Conservation (phyloP, 2,329 filamentous ascomycete genomes). For the Neurospora sp. region DNA sequence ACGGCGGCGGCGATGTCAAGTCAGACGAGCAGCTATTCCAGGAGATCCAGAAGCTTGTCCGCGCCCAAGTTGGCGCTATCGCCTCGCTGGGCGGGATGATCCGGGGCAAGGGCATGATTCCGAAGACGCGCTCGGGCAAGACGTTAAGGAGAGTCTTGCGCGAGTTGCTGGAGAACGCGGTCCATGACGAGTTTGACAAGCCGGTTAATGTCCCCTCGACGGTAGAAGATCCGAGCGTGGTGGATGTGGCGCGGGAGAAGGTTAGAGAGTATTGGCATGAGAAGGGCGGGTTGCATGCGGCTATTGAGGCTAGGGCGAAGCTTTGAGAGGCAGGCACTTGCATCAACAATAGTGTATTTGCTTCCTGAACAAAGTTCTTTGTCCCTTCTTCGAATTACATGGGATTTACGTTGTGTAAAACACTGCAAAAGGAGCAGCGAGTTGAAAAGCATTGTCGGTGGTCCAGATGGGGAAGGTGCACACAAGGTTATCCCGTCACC, state of each 20-base stretch:
- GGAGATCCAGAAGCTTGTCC: slow-evolving; percentile 66
- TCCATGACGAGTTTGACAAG: slow-evolving; percentile 62
- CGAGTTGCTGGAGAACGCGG: slow-evolving; percentile 75
- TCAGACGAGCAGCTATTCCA: slow-evolving; percentile 32
- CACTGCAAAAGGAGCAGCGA: background rate
- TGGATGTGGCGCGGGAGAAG: slow-evolving; percentile 62
- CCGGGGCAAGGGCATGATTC: slow-evolving; percentile 77
- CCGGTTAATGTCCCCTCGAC: slow-evolving; percentile 70
- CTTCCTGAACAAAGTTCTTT: background rate
- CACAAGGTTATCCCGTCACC: background rate
- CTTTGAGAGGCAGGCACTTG: slow-evolving; percentile 23
- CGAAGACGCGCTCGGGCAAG: slow-evolving; percentile 88
- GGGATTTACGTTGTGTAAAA: background rate
- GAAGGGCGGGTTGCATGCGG: slow-evolving; percentile 30
- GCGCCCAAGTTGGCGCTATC: slow-evolving; percentile 77
- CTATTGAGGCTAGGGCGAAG: slow-evolving; percentile 40
- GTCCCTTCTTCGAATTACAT: background rate
- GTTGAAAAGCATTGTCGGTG: background rate
- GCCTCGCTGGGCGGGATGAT: slow-evolving; percentile 79
- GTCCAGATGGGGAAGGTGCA: background rate
- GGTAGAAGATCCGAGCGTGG: slow-evolving; percentile 68
- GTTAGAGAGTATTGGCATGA: slow-evolving; percentile 67
- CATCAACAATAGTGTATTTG: background rate
- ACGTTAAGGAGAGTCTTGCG: slow-evolving; percentile 73
- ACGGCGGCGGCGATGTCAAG: slow-evolving; percentile 37